Base-by-base conservation (phyloP, 306 rosid genomes). In the Vicia sativa region DNA sequence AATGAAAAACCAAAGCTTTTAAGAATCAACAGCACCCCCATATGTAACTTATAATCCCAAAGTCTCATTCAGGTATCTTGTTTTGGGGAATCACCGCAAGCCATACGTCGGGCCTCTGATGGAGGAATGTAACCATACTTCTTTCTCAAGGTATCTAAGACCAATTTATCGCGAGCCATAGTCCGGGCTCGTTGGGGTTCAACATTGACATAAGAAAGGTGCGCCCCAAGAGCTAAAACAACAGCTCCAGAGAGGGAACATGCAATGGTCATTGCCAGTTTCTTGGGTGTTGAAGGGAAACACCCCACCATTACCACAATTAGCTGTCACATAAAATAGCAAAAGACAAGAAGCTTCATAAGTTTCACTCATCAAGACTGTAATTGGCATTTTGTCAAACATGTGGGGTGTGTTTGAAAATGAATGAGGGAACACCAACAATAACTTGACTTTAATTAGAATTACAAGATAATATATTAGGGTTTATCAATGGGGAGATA, bases 111-210 rank as follows among this genome's bases (percentile, higher is more conserved):
- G 59, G 84, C 91, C 78, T 83, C 74, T 54, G 79, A 84, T 49
- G 95, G 96, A 2, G 90, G 78, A 49, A 67, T 56, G 61, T 82
- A 79, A 35, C 89, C 96, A 46, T 89, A 85, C 79, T 89, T 91
- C 74, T 82, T 81, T 34, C 46, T 83, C 66, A 89, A 50, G 2
- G 79, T 73, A 58, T 82, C 88, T 74, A 28, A 65, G 35, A 91
- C 95, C 0, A 81, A 71, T n/a, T 87, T 80, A 37, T 78, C 49
- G 9, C 96, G 89, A 77, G 91, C 96, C 74, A 65, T 73, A 38
- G 72, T 88, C 67, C 91, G 86, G 62, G 90, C 96, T 58, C 71
- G 86, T 46, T 89, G 96, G 50, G 96, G 96, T 3, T 85, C 96
- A 45, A 82, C 68, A 19, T 89, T 87, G 70, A 75, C 83, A 70